Conservation (phyloP, 495 filamentous ascomycete genomes). For the Echria macrotheca region DNA sequence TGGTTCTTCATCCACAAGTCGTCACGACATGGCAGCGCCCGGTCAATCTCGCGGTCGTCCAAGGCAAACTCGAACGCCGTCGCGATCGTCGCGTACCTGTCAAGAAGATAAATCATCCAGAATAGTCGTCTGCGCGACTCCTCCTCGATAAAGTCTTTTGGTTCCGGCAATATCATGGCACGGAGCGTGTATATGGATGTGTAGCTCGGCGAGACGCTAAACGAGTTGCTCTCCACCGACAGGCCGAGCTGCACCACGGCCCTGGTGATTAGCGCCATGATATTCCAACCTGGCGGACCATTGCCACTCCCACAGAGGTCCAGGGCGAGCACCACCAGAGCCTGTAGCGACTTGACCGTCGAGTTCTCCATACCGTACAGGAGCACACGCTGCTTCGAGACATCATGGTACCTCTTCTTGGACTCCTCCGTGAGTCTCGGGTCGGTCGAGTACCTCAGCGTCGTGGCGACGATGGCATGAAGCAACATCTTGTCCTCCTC, state of each 20-base stretch:
- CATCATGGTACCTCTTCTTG: constrained; percentile 65
- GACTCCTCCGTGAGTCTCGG: constrained; percentile 62
- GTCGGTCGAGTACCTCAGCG: constrained; percentile 75
- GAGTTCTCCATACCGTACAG: constrained; percentile 82
- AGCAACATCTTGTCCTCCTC: constrained; percentile 77
- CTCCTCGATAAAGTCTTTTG: constrained; percentile 81
- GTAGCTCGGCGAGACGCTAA: constrained; percentile 66
- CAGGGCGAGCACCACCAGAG: constrained; percentile 74
- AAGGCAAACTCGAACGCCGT: constrained; percentile 88
- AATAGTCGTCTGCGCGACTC: constrained; percentile 77
- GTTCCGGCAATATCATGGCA: constrained; percentile 73
- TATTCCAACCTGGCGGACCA: constrained; percentile 82
- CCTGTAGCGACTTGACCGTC: constrained; percentile 80
- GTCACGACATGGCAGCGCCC: constrained; percentile 78
- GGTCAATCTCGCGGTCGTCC: constrained; percentile 82
- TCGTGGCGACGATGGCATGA: constrained; percentile 82
- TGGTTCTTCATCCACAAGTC: constrained; percentile 80
- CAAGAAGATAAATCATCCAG: constrained; percentile 89
- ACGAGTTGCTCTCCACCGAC: constrained; percentile 71
- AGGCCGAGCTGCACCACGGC: constrained; percentile 81
- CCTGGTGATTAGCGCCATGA: constrained; percentile 78
- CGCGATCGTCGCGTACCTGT: constrained; percentile 80
- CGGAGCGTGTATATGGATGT: constrained; percentile 79
- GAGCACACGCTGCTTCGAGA: constrained; percentile 78
- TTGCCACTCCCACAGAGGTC: constrained; percentile 76